Base-by-base conservation (phyloP, 2,329 filamentous ascomycete genomes). In the Ceratocystis diversiconidia region DNA sequence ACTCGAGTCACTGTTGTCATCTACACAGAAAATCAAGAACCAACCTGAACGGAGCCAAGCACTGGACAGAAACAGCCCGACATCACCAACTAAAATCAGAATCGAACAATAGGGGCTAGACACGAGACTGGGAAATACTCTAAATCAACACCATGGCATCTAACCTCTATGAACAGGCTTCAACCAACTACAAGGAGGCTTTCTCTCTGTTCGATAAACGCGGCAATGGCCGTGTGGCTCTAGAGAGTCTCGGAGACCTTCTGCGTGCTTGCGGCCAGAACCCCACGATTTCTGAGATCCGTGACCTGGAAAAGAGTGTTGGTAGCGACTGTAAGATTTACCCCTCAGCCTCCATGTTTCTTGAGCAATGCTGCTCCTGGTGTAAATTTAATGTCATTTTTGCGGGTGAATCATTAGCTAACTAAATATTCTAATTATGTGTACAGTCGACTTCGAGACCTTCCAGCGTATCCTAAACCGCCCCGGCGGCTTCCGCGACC, bases 191-290 rank as follows among this genome's bases (percentile, higher is more conserved):
- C 90, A 97, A 97, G 83, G 94, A 99, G 87, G 94, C 94, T 72
- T 99, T 99, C 79, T 92, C 92, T 73, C 89, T 99, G 76, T 99
- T 97, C 82, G 94, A 99, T 83, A 97, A 96, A 86, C 92, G 94
- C 77, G 94, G 94, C 75, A 95, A 90, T 75, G 92, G 92, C 74
- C 92, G 92, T 72, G 94, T 97, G 71, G 79, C 88, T 50, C 81
- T 92, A 75, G 88, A 92, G 70, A 88, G 87, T 70, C 85, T 99
- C 66, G 94, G 94, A 71, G 94, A 99, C 76, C 84, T 99, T 68
- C 85, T 99, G 70, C 89, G 94, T 74, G 94, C 94, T 65, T 99
- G 94, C 75, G 94, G 94, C 61, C 94, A 99, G 81, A 99, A 99
- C 79, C 94, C 94, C 57, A 99, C 94, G 8, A 82, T 97, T 70